Evolutionary conservation across 331 rosid species (phyloP).

Genomic region (Rosa hybrid): DNA sequence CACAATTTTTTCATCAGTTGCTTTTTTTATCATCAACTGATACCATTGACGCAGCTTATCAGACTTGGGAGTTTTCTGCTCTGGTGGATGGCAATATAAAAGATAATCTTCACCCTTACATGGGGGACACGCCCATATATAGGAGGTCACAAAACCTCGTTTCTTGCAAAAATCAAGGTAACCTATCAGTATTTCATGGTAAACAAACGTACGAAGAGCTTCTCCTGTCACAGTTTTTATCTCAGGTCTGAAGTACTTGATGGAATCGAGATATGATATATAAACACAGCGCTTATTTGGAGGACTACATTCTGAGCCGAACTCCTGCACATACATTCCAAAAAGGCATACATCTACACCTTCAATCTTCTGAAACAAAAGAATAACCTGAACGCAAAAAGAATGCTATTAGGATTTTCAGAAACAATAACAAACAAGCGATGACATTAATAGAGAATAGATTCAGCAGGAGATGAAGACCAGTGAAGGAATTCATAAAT

Average conservation of each 20-base stretch:
- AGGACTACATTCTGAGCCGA: conserved; percentile 57
- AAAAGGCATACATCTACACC: conserved; percentile 72
- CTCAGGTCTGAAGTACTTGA: conserved; percentile 66
- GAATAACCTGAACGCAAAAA: conserved; percentile 49
- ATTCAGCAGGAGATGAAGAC: neutral
- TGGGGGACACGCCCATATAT: conserved; percentile 71
- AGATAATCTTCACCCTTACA: conserved; percentile 59
- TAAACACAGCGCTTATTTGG: conserved; percentile 61
- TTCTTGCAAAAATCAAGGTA: conserved; percentile 72
- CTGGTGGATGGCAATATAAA: conserved; percentile 61
- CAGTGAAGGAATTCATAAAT: neutral
- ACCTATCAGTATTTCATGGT: conserved; percentile 76
- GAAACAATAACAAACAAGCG: neutral
- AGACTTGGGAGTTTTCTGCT: conserved; percentile 57
- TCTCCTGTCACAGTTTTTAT: conserved; percentile 41
- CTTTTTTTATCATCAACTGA: conserved; percentile 51
- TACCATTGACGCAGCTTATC: conserved; percentile 67
- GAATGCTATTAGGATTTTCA: neutral
- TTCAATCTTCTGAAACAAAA: conserved; percentile 69
- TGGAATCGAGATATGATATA: conserved; percentile 69
- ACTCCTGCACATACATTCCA: conserved; percentile 67
- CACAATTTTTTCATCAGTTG: conserved; percentile 56
- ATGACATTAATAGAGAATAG: neutral
- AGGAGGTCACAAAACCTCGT: conserved; percentile 56
- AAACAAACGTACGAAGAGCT: conserved; percentile 74